A percentile compares a stretch with the other conserved stretches of the same genome.
Evolutionary conservation across 306 rosid genomes (phyloP).

Genomic region (Pyrus communis): DNA sequence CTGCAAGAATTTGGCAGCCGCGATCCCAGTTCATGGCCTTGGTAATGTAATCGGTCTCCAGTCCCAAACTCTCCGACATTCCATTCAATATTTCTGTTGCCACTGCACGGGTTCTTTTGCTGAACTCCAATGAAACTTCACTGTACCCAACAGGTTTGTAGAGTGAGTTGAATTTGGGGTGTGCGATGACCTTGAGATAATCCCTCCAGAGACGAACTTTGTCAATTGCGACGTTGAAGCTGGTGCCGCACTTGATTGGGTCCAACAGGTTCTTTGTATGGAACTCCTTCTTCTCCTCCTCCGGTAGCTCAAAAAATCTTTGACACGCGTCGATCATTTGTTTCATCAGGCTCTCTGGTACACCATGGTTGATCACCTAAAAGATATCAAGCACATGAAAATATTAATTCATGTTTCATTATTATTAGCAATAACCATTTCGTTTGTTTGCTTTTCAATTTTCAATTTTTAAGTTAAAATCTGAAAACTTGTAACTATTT

Average conservation of each 20-base stretch:
- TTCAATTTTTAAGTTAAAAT: too few species aligned
- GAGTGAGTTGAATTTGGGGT: constrained; percentile 42
- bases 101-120: constrained; percentile 27
- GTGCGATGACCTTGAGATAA: constrained; percentile 33
- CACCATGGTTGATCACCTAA: constrained; percentile 25
- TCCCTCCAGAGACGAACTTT: constrained; percentile 47
- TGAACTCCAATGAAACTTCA: constrained; percentile 32
- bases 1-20: neutral
- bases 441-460: too few species aligned
- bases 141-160: constrained; percentile 29
- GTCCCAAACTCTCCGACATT: constrained; percentile 1
- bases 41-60: neutral
- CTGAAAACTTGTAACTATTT: too few species aligned
- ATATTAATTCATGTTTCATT: neutral
- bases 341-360: constrained; percentile 25
- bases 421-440: neutral
- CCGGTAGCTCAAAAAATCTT: constrained; percentile 5
- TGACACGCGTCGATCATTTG: constrained; percentile 16
- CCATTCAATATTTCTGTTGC: constrained; percentile 3
- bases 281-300: constrained; percentile 1
- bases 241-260: constrained; percentile 37
- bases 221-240: constrained; percentile 29
- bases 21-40: neutral
- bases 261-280: neutral
- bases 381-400: neutral